Conservation (phyloP, 441 rosid genomes). For the Jatropha multifida region DNA sequence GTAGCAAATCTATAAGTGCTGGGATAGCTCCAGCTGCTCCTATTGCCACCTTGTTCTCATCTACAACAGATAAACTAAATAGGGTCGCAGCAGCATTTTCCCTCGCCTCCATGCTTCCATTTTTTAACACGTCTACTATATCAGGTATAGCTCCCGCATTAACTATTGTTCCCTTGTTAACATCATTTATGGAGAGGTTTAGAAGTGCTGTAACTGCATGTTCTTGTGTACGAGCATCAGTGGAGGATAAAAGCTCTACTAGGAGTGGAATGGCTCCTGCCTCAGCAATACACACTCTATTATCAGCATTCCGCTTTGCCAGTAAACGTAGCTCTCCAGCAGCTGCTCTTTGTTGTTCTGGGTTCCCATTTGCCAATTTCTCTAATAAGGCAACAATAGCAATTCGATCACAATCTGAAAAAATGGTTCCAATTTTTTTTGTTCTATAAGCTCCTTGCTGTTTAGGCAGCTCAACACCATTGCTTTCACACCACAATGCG, state of each 20-base stretch:
- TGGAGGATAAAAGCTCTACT: conserved; percentile 74
- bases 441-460: conserved; percentile 61
- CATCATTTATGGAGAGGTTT: conserved; percentile 91
- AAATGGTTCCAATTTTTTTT: conserved; percentile 52
- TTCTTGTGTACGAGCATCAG: conserved; percentile 86
- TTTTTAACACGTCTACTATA: conserved; percentile 79
- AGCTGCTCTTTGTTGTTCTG: conserved; percentile 87
- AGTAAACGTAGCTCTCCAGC: conserved; percentile 95
- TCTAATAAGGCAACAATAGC: conserved; percentile 61
- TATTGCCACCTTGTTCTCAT: conserved; percentile 91
- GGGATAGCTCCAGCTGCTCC: conserved; percentile 98
- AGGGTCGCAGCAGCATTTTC: conserved; percentile 99
- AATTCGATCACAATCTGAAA: conserved; percentile 85
- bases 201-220: conserved; percentile 98
- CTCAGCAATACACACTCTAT: conserved; percentile 90
- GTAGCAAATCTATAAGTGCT: conserved; percentile 73
- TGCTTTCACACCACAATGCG: conserved; percentile 92
- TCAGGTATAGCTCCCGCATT: conserved; percentile 95
- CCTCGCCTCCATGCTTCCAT: conserved; percentile 97
- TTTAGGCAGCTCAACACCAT: conserved; percentile 86
- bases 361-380: conserved; percentile 55
- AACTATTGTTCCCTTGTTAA: conserved; percentile 86
- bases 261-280: conserved; percentile 95
- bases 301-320: conserved; percentile 92
- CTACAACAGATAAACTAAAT: conserved; percentile 89